phyloP scores from a whole-genome alignment of 176 grass and related monocot species.

The Bonia amplexicaulis region DNA sequence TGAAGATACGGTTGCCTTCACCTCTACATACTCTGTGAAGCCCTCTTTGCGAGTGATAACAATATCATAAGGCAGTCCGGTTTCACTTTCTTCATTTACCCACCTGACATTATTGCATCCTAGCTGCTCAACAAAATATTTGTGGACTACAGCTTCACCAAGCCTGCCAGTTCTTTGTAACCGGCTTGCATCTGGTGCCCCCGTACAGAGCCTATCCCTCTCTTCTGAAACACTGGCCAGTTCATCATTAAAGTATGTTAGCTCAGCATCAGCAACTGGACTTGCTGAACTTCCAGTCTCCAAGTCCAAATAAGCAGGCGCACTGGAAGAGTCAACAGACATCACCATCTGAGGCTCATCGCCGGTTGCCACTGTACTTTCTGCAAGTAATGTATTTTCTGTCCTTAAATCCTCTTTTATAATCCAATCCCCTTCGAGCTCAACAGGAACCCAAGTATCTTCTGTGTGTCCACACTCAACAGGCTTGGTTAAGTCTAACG shows the following conservation, averaged over 20 bases:
- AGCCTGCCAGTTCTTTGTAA: slow-evolving; percentile 48
- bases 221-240: slow-evolving; percentile 19
- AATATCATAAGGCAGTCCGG: slow-evolving; percentile 77
- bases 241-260: slow-evolving; percentile 30
- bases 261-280: slow-evolving; percentile 14
- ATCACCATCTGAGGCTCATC: slow-evolving; percentile 36
- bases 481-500: slow-evolving; percentile 8
- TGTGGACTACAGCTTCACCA: slow-evolving; percentile 67
- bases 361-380: slow-evolving; percentile 10
- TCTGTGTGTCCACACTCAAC: slow-evolving; percentile 4
- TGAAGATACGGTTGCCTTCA: slow-evolving; percentile 68
- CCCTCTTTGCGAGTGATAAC: slow-evolving; percentile 37
- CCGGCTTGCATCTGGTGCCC: slow-evolving; percentile 34
- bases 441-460: slow-evolving; percentile 45
- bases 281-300: slow-evolving; percentile 25
- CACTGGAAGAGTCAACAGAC: slow-evolving; percentile 28
- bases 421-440: slow-evolving; percentile 67
- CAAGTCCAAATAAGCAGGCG: slow-evolving; percentile 28
- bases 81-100: slow-evolving; percentile 73
- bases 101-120: slow-evolving; percentile 61
- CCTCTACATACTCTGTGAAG: slow-evolving; percentile 73
- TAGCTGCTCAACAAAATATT: slow-evolving; percentile 48
- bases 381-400: slow-evolving; percentile 25
- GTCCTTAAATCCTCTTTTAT: slow-evolving; percentile 42
- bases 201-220: slow-evolving; percentile 12